Evolutionary conservation across 2,329 filamentous ascomycete species (phyloP).

Genomic region (Lasiodiplodia sp.): DNA sequence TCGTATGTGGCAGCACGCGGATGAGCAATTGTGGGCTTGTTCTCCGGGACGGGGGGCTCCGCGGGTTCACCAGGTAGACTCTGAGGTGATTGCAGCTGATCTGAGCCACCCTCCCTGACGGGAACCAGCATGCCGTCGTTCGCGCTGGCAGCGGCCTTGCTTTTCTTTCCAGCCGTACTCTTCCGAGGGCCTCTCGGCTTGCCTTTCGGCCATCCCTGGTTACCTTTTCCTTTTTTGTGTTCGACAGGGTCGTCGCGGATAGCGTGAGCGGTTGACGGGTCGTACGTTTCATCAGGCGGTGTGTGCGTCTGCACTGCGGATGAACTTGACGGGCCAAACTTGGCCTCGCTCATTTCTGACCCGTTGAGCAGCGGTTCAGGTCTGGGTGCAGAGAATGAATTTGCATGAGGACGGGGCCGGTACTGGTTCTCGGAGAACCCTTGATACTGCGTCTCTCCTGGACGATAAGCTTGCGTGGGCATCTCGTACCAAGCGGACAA

Average conservation of each 20-base stretch:
- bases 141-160: slow-evolving; percentile 38
- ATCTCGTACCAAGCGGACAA: slow-evolving; percentile 6
- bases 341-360: slow-evolving; percentile 13
- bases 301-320: slow-evolving; percentile 47
- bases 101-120: slow-evolving; percentile 30
- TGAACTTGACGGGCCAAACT: background rate
- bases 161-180: slow-evolving; percentile 48
- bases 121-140: slow-evolving; percentile 30
- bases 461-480: background rate
- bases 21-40: background rate
- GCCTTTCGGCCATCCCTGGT: slow-evolving; percentile 55
- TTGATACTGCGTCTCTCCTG: slow-evolving; percentile 5
- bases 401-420: slow-evolving; percentile 7
- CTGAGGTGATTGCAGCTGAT: slow-evolving; percentile 45
- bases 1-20: background rate
- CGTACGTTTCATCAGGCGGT: slow-evolving; percentile 46
- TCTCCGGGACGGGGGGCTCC: slow-evolving; percentile 21
- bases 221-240: slow-evolving; percentile 44
- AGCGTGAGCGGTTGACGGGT: slow-evolving; percentile 32
- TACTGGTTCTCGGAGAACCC: slow-evolving; percentile 8
- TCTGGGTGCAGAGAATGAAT: slow-evolving; percentile 10
- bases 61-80: slow-evolving; percentile 41
- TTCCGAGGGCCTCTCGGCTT: slow-evolving; percentile 52
- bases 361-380: slow-evolving; percentile 10
- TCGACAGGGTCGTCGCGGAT: slow-evolving; percentile 33